These are phyloP conservation scores for Verticillium longisporum DNA, from an alignment of 2,329 filamentous ascomycete genomes.

Conservation along the genomic window DNA sequence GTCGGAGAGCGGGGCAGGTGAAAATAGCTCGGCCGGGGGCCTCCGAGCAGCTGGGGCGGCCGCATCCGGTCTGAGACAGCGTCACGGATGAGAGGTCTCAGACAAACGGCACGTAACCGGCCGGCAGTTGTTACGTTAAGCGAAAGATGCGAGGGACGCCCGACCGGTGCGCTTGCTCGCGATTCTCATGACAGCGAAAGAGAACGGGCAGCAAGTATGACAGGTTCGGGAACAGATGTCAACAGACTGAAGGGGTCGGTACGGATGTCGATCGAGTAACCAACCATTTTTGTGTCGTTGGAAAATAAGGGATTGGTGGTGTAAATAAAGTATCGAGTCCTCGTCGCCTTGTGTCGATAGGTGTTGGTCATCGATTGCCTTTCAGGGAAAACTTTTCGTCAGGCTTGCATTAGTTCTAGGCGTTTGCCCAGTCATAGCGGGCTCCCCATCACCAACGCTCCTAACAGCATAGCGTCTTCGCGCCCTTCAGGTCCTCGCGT, in stretches of 20 bases:
- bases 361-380: not conserved
- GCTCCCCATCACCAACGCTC: not conserved
- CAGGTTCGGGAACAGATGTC: not conserved
- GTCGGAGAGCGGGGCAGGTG: not conserved
- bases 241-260: not conserved
- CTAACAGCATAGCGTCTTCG: not conserved
- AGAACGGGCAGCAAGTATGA: not conserved
- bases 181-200: not conserved
- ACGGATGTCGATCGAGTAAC: not conserved
- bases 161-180: not conserved
- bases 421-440: not conserved
- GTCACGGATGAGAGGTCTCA: constrained; percentile 1
- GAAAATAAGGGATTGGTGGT: too few species aligned
- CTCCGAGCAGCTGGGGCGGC: not conserved
- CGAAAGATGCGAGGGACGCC: not conserved
- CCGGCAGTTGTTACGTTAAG: constrained; percentile 1
- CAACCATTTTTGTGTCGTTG: not conserved
- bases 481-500: not conserved
- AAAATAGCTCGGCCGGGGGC: not conserved
- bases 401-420: not conserved
- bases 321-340: not conserved
- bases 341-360: not conserved
- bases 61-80: constrained; percentile 1
- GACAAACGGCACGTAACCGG: constrained; percentile 2
- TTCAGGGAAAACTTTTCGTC: not conserved